Conservation (phyloP, 768 basidiomycete species). For the Termitomyces bulborhizus region DNA sequence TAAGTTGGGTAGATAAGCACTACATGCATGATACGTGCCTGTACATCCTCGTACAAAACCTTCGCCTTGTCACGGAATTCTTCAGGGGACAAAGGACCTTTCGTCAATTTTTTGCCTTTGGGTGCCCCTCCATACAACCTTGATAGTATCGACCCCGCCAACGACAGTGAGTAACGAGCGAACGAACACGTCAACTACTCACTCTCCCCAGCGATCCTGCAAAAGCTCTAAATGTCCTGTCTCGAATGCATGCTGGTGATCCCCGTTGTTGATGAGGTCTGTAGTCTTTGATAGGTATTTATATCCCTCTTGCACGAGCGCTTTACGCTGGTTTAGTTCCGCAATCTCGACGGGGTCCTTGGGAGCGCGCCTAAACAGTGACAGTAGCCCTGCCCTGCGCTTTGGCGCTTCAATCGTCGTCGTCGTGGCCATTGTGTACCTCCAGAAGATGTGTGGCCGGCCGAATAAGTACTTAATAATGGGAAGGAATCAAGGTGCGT, state of each 20-base stretch:
- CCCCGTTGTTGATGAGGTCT: conserved; percentile 16
- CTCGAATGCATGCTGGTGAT: conserved; percentile 15
- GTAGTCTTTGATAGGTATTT: conserved; percentile 15
- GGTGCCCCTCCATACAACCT: conserved; percentile 18
- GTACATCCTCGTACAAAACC: conserved; percentile 14
- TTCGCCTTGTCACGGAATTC: conserved; percentile 17
- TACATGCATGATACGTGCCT: conserved; percentile 6
- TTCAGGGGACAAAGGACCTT: conserved; percentile 14
- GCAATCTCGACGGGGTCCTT: conserved; percentile 11
- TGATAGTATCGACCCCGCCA: not conserved
- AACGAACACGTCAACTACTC: not conserved
- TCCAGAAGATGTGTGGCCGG: not conserved
- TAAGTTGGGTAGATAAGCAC: not conserved
- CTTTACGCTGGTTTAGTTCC: conserved; percentile 14
- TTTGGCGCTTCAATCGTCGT: conserved; percentile 6
- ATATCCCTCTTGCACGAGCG: conserved; percentile 16
- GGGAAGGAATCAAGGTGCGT: not conserved
- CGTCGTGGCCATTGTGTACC: not conserved
- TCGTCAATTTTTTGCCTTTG: conserved; percentile 18
- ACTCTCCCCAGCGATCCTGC: conserved; percentile 19
- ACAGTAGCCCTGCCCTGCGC: conserved; percentile 9
- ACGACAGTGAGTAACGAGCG: not conserved
- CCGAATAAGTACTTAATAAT: not conserved
- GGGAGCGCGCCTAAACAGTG: conserved; percentile 10
- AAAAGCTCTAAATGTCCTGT: conserved; percentile 13